Evolutionary conservation across 805 yeast genomes (phyloP), one percentile per base, ranked within the genome.

Genomic region (Lipomyces chichibuensis): DNA sequence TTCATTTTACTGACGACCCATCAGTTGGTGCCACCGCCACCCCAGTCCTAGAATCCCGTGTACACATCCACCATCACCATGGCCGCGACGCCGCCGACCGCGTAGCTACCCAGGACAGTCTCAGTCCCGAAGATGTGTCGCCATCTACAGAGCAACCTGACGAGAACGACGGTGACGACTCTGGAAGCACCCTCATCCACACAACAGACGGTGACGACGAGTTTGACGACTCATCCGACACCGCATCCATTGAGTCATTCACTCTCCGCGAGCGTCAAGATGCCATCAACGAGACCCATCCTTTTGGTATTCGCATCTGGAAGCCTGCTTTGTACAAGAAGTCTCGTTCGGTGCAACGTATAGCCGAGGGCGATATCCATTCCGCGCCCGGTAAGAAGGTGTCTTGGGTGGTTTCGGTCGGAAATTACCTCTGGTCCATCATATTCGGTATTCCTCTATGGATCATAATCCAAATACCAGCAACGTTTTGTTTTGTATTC

Each of bases 271-370:
- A 93, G 72, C 87, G 98, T 71, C 99, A 95, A 78, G 93, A 91
- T 73, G 99, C 99, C 17, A 95, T 95, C 76, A 95, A 95, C 76
- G 88, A 90, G 62, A 92, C 98, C 3, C 99, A 95, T 81, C 99
- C 99, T 0, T 95, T 95, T 75, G 99, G 99, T 83, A 94, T 95
- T 57, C 89, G 97, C 77, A 91, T 95, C 74, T 95, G 99, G 99
- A 95, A 95, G 75, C 99, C 99, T 0, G 97, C 98, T 1, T 81
- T 95, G 64, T 95, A 95, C 79, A 95, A 95, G 77, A 95, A 95
- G 77, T 84, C 85, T 66, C 87, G 99, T 74, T 91, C 97, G 3
- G 98, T 95, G 39, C 95, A 95, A 72, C 83, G 87, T 53, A 88
- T 91, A 66, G 98, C 98, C 1, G 96, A 91, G 67, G 90, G 90